phyloP scores from a whole-genome alignment of 805 yeast genomes.

The Pichia cephalocereana region DNA sequence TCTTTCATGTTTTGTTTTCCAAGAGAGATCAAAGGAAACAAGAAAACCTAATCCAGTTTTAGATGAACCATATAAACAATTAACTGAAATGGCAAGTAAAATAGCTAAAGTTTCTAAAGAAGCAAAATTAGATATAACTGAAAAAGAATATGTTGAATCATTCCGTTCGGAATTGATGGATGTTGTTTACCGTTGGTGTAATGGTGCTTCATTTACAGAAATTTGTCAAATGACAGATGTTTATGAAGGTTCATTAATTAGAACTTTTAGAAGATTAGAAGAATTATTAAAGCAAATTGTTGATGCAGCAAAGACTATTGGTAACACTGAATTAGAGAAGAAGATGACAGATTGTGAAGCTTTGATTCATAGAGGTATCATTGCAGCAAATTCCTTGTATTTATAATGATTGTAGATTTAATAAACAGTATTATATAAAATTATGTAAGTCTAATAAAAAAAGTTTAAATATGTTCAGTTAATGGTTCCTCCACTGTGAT shows the following conservation, averaged over 20 bases:
- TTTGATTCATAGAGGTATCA: conserved; percentile 90
- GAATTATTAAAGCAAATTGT: conserved; percentile 87
- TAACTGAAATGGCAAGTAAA: conserved; percentile 85
- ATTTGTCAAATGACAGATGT: conserved; percentile 99
- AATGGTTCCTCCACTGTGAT: conserved; percentile 3
- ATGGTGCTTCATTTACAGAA: conserved; percentile 92
- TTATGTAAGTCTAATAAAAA: neutral
- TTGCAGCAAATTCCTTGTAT: conserved; percentile 92
- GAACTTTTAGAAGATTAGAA: conserved; percentile 91
- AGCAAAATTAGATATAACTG: conserved; percentile 81
- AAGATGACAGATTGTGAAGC: conserved; percentile 84
- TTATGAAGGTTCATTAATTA: conserved; percentile 90
- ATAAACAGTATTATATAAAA: no score
- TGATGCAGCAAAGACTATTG: conserved; percentile 89
- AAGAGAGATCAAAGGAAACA: conserved; percentile 83
- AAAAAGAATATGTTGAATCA: conserved; percentile 84
- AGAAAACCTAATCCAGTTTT: conserved; percentile 83
- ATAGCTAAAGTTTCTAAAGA: conserved; percentile 87
- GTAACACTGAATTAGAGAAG: conserved; percentile 74
- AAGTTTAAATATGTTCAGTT: neutral
- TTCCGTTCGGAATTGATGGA: conserved; percentile 95
- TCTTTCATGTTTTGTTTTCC: conserved; percentile 85
- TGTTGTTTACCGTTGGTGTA: conserved; percentile 94
- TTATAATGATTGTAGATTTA: conserved; percentile 23
- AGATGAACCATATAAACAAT: conserved; percentile 80